These are phyloP conservation scores for Tricholoma saponaceum DNA, from an alignment of 768 basidiomycete genomes.

Conservation along the genomic window DNA sequence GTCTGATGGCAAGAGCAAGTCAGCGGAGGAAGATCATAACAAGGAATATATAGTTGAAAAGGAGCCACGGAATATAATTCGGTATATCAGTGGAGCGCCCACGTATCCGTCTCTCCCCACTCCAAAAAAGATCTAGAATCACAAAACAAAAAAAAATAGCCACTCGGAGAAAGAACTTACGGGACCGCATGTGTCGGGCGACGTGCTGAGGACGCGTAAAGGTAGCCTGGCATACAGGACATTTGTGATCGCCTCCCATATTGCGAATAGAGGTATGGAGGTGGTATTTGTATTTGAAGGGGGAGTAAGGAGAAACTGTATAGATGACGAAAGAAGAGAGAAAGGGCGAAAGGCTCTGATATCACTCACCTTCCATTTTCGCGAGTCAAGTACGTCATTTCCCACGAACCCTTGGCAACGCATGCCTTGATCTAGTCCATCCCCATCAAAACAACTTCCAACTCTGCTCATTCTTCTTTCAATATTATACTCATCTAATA, in stretches of 20 bases:
- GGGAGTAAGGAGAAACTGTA: constrained; percentile 6
- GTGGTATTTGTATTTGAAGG: constrained; percentile 6
- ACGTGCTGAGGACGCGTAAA: constrained; percentile 91
- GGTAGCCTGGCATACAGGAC: constrained; percentile 82
- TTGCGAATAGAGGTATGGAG: background rate
- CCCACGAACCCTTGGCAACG: constrained; percentile 5
- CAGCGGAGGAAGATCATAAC: no score
- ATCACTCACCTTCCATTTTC: no score
- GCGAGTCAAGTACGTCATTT: background rate
- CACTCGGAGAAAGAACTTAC: constrained; percentile 52
- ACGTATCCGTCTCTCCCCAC: no score
- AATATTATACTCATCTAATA: no score
- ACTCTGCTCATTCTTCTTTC: no score
- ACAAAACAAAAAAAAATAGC: constrained; percentile 11
- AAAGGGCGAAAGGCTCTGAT: no score
- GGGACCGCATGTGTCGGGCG: constrained; percentile 85
- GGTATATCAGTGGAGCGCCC: no score
- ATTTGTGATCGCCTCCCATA: constrained; percentile 87
- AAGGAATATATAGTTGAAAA: no score
- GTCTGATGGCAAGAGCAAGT: constrained; percentile 40
- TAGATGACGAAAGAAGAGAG: background rate
- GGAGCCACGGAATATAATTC: no score
- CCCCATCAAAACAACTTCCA: no score
- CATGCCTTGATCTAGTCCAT: no score
- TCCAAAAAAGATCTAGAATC: no score